phyloP scores from a whole-genome alignment of 495 filamentous ascomycete species.

The Penicillium egyptiacum region DNA sequence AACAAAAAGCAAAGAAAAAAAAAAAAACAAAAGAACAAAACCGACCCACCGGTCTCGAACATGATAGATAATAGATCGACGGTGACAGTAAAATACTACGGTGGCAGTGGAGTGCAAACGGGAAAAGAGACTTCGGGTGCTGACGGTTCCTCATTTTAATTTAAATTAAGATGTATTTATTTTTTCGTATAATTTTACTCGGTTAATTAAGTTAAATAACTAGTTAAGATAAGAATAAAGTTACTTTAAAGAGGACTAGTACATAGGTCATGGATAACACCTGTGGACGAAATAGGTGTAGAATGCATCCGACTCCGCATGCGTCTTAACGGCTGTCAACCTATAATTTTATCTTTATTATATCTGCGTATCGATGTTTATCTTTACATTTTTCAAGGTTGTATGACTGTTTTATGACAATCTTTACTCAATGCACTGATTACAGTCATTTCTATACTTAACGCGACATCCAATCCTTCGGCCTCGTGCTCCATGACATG shows the following conservation, averaged over 20 bases:
- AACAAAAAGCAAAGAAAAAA: neutral
- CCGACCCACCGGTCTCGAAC: slow-evolving; percentile 11
- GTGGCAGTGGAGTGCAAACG: neutral
- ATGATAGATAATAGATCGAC: neutral
- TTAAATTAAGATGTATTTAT: too few relatives aligned
- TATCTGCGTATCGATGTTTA: neutral
- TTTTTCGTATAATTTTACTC: too few relatives aligned
- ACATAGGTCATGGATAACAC: too few relatives aligned
- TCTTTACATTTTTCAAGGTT: too few relatives aligned
- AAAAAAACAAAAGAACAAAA: neutral
- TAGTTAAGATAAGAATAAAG: too few relatives aligned
- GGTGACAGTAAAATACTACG: slow-evolving; percentile 10
- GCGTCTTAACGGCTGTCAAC: slow-evolving; percentile 14
- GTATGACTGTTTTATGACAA: too few relatives aligned
- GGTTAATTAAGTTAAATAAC: too few relatives aligned
- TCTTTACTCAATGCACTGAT: too few relatives aligned
- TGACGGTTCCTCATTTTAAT: too few relatives aligned
- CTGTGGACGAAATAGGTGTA: too few relatives aligned
- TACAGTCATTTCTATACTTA: too few relatives aligned
- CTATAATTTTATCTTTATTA: neutral
- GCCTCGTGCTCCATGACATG: slow-evolving; percentile 13
- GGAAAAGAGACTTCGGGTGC: neutral
- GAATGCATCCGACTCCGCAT: slow-evolving; percentile 3
- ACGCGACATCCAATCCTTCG: slow-evolving; percentile 14
- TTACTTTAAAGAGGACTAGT: too few relatives aligned